Evolutionary conservation across 192 early-diverging fungal species (phyloP).

Genomic region (Backusella tarrabulga): DNA sequence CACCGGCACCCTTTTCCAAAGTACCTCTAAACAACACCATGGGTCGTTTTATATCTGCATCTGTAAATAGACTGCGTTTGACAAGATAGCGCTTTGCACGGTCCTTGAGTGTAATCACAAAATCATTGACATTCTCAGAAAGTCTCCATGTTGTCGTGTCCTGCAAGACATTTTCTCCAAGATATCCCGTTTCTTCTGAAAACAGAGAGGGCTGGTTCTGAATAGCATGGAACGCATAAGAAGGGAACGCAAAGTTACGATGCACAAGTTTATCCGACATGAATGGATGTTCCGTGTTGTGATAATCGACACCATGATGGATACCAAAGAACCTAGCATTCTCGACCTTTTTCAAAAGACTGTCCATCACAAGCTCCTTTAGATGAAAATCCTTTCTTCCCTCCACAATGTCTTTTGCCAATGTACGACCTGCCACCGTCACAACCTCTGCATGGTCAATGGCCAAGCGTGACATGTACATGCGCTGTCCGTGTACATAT

Average conservation of each 20-base stretch:
- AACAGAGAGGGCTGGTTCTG: conserved; percentile 2
- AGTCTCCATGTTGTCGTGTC: background rate
- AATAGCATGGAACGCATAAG: conserved; percentile 26
- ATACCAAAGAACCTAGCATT: conserved; percentile 50
- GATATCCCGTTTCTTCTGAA: background rate
- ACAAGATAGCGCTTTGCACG: conserved; percentile 46
- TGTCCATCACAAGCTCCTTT: conserved; percentile 55
- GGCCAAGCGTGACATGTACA: conserved; percentile 49
- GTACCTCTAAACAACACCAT: conserved; percentile 49
- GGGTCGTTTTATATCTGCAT: conserved; percentile 42
- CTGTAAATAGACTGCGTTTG: conserved; percentile 36
- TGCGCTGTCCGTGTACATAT: conserved; percentile 46
- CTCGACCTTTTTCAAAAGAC: conserved; percentile 45
- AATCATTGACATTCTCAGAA: conserved; percentile 12
- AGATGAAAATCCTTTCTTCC: conserved; percentile 49
- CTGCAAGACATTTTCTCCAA: background rate
- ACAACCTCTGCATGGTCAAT: conserved; percentile 50
- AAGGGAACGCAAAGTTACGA: conserved; percentile 42
- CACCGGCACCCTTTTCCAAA: conserved; percentile 50
- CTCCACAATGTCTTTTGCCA: conserved; percentile 55
- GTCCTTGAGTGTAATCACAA: conserved; percentile 40
- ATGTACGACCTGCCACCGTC: conserved; percentile 43
- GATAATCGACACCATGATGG: conserved; percentile 48
- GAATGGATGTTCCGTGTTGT: conserved; percentile 36
- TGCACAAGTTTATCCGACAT: conserved; percentile 32